Evolutionary conservation across 2,329 filamentous ascomycete genomes (phyloP), one percentile per base, ranked within the genome.

Genomic region (Colletotrichum limetticola): DNA sequence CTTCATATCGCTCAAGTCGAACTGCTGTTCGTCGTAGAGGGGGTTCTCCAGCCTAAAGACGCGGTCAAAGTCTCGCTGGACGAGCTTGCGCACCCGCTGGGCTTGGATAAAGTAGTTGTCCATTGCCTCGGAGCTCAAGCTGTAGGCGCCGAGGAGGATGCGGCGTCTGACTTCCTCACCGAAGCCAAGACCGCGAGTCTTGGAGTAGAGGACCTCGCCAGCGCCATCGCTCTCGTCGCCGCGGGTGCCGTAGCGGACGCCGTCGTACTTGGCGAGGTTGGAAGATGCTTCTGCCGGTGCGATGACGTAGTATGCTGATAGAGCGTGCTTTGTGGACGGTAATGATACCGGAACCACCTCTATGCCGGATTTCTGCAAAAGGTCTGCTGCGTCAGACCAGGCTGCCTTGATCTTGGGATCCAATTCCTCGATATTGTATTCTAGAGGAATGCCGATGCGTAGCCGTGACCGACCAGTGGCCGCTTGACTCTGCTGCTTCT

Each of bases 91-190:
- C 52, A 98, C 91, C 76, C 92, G 93, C 83, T 99, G 97, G 58
- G 97, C 97, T 80, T 98, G 93, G 74, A 98, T 90, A 79, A 99
- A 99, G 83, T 98, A 98, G 81, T 98, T 99, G 81, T 98, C 93
- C 79, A 97, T 97, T 11, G 95, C 95, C 74, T 93, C 91, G 0
- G 96, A 95, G 82, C 94, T 97, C 65, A 99, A 88, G 53, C 92
- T 95, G 80, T 98, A 98, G 0, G 95, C 92, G 19, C 97, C 97
- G 0, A 99, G 89, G 9, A 99, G 84, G 71, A 99, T 97, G 52
- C 97, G 91, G 66, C 95, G 89, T 79, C 93, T 91, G 12, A 98
- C 96, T 82, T 99, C 97, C 7, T 89, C 85, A 7, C 97, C 97
- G 76, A 99, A 95, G 0, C 92, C 92, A 42, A 86, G 82, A 16